A percentile compares a stretch with the other conserved stretches of the same genome.
Evolutionary conservation across 73 alveolate genomes (phyloP).

Genomic region (Symbiodinium natans): DNA sequence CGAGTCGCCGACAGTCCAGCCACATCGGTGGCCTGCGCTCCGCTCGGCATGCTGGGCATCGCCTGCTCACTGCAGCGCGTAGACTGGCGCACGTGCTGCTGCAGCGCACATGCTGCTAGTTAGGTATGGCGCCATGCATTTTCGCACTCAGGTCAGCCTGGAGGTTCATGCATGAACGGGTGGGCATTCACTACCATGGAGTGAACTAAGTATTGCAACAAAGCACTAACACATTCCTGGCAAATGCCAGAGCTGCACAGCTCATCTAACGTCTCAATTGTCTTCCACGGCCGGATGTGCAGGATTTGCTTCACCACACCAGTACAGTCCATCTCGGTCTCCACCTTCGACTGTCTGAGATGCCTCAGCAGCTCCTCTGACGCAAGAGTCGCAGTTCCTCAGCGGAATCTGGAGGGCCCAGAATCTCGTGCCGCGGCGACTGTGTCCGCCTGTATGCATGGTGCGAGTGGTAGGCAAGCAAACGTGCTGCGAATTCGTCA

Average conservation of each 20-base stretch:
- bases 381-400: neutral
- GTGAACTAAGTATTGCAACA: neutral
- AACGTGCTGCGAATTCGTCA: too few species aligned
- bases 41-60: constrained; percentile 6
- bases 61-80: neutral
- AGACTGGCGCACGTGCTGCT: too few species aligned
- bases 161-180: too few species aligned
- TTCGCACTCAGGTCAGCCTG: too few species aligned
- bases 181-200: too few species aligned
- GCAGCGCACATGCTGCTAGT: too few species aligned
- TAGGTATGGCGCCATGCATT: too few species aligned
- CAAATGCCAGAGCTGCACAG: neutral
- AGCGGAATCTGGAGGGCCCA: neutral
- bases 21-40: neutral
- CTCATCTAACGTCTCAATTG: neutral
- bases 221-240: neutral
- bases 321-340: neutral
- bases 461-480: too few species aligned
- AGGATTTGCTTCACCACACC: neutral
- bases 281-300: neutral
- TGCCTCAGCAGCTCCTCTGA: neutral
- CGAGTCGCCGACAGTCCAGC: neutral
- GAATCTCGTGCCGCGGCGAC: neutral
- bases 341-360: neutral
- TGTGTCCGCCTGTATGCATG: neutral